A percentile compares a stretch with the other conserved stretches of the same genome.
These are phyloP conservation scores for Aspergillus ochraceoroseus DNA, from an alignment of 2,329 filamentous ascomycete species.

Conservation along the genomic window DNA sequence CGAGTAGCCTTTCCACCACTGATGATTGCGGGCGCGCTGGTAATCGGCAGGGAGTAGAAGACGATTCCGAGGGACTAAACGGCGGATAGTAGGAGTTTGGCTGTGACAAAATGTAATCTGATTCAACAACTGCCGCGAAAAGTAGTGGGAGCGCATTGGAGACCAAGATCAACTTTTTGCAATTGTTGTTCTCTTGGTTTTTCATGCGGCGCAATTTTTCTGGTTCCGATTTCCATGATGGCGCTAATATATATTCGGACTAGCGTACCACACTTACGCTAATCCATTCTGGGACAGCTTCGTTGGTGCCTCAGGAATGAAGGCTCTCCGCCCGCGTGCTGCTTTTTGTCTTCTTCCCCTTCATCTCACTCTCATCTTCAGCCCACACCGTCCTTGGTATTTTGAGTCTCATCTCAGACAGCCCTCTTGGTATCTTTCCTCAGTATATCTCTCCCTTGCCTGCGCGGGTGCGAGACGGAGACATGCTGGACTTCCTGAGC, in stretches of 20 bases:
- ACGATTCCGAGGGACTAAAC: background rate
- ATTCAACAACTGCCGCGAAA: constrained; percentile 19
- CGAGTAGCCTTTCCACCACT: constrained; percentile 2
- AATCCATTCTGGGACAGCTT: background rate
- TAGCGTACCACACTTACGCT: background rate
- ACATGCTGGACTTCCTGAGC: constrained; percentile 4
- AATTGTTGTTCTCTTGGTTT: constrained; percentile 10
- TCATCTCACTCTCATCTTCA: background rate
- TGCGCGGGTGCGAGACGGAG: background rate
- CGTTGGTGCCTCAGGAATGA: too few relatives aligned
- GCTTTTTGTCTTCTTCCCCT: background rate
- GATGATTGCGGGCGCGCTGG: constrained; percentile 1
- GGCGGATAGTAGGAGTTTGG: background rate
- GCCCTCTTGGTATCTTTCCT: background rate
- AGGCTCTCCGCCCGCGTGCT: background rate
- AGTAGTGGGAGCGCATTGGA: constrained; percentile 25
- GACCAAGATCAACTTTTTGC: constrained; percentile 8
- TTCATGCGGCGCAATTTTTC: background rate
- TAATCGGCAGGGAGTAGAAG: background rate
- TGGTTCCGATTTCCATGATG: background rate
- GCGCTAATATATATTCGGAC: constrained; percentile 2
- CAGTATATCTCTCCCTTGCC: background rate
- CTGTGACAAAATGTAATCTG: constrained; percentile 7
- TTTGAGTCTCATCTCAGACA: background rate
- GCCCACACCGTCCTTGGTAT: background rate